These are phyloP conservation scores for Coemansia sp. DNA, from an alignment of 192 early-diverging fungal genomes.

Conservation along the genomic window DNA sequence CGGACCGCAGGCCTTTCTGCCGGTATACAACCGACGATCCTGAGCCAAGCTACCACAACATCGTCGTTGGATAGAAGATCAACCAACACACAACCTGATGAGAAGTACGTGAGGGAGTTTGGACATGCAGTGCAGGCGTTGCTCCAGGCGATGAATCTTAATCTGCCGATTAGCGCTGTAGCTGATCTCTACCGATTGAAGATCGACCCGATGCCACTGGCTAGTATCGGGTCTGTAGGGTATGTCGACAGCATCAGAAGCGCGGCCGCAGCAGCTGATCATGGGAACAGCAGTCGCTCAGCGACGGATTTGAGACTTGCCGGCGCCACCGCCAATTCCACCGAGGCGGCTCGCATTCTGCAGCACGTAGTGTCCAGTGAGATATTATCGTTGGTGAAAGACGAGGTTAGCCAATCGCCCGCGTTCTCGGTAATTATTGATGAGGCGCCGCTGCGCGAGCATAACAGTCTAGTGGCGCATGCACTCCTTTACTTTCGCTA, in stretches of 20 bases:
- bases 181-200: constrained; percentile 41
- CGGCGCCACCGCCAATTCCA: constrained; percentile 21
- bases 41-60: constrained; percentile 4
- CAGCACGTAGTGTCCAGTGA: constrained; percentile 55
- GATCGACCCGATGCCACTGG: constrained; percentile 27
- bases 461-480: constrained; percentile 53
- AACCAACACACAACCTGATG: constrained; percentile 21
- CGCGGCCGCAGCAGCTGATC: constrained; percentile 1
- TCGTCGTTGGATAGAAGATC: constrained; percentile 7
- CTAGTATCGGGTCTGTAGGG: constrained; percentile 29
- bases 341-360: constrained; percentile 36
- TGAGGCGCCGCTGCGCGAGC: constrained; percentile 50
- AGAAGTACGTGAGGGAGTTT: constrained; percentile 40
- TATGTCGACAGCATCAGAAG: constrained; percentile 10
- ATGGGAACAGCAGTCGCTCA: neutral
- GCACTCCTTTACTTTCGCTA: constrained; percentile 48
- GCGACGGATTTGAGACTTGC: constrained; percentile 31
- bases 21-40: neutral
- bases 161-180: constrained; percentile 45
- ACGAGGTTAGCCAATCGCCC: constrained; percentile 53
- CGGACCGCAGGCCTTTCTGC: neutral
- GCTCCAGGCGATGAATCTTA: constrained; percentile 49
- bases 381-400: constrained; percentile 48
- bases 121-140: constrained; percentile 47
- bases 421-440: constrained; percentile 53